phyloP scores from a whole-genome alignment of 164 flowering plant species.

The Saururus chinensis region DNA sequence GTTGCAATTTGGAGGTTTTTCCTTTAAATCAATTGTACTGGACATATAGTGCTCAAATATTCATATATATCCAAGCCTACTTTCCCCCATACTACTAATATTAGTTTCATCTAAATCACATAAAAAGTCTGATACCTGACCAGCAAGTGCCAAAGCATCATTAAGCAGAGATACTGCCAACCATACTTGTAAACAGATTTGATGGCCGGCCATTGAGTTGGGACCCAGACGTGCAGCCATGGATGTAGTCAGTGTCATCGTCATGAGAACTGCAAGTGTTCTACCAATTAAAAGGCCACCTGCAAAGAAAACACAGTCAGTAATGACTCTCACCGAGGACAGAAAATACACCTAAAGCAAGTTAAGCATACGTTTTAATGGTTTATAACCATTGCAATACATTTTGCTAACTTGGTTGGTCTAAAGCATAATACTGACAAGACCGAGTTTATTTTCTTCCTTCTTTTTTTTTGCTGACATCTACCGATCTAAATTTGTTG shows the following conservation, averaged over 20 bases:
- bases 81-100: too few relatives aligned
- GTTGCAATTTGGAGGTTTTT: too few relatives aligned
- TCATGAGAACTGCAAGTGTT: constrained; percentile 61
- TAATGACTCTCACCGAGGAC: neutral
- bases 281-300: constrained; percentile 83
- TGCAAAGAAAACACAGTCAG: constrained; percentile 14
- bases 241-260: constrained; percentile 75
- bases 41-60: too few relatives aligned
- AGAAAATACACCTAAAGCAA: neutral
- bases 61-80: too few relatives aligned
- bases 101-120: neutral
- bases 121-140: constrained; percentile 44
- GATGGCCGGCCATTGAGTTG: constrained; percentile 83
- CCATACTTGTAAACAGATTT: constrained; percentile 86
- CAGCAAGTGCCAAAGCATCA: constrained; percentile 94
- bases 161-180: constrained; percentile 79
- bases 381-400: too few relatives aligned
- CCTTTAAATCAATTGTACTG: too few relatives aligned
- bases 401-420: too few relatives aligned
- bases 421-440: too few relatives aligned
- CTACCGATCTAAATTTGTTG: too few relatives aligned
- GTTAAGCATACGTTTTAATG: neutral
- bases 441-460: too few relatives aligned
- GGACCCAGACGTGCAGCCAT: constrained; percentile 88
- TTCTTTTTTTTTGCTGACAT: too few relatives aligned